Base-by-base conservation (phyloP, 2,329 filamentous ascomycete genomes). In the Sphaerostilbella broomeana region DNA sequence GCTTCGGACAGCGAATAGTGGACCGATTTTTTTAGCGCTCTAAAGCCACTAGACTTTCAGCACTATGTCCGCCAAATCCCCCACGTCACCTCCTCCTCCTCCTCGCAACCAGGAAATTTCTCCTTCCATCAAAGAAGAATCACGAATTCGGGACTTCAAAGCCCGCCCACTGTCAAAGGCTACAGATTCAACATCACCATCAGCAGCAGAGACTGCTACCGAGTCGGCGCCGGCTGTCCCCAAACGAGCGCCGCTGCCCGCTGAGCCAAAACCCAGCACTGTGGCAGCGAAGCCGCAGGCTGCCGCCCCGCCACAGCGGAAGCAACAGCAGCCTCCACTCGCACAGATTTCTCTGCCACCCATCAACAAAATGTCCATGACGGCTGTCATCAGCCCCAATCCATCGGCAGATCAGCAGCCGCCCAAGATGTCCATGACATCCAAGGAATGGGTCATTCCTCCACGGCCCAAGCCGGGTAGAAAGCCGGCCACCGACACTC, bases 401-500 rank as follows among this genome's bases (percentile, higher is more conserved):
- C 54, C 62, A 28, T 52, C 55, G 10, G 52, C 59, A 40, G 68
- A 69, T 46, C 51, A 57, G 25, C 67, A 68, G 45, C 51, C 57
- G 29, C 68, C 69, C 35, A 72, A 71, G 55, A 60, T 68, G 37
- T 76, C 72, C 37, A 77, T 89, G 59, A 90, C 85, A 24, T 84
- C 77, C 52, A 89, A 81, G 61, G 84, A 90, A 77, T 92, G 86
- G 86, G 74, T 90, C 17, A 80, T 92, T 30, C 86, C 86, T 17
- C 86, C 86, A 19, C 75, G 86, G 45, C 86, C 86, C 32, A 90
- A 89, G 70, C 90, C 92, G 16, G 90, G 90, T 34, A 80, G 90
- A 51, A 97, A 97, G 71, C 89, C 90, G 3, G 86, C 87, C 32
- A 94, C 86, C 24, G 89, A 95, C 57, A 94, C 89, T 37, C 88